Evolutionary conservation across 139 green algal species (phyloP).

Genomic region (Chlorella sp.): DNA sequence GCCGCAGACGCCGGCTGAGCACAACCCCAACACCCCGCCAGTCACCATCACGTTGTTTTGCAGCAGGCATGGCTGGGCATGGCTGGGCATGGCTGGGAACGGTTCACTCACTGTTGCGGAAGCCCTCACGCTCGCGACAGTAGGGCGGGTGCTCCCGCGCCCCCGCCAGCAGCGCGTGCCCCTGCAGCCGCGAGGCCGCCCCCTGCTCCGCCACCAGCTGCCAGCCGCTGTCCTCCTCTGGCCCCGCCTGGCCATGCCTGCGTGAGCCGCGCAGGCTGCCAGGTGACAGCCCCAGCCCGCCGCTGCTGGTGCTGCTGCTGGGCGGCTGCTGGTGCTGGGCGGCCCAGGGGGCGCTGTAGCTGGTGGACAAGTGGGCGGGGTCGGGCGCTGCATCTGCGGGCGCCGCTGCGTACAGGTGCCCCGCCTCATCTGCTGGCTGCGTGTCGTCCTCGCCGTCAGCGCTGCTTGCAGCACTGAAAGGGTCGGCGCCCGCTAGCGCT

Average conservation of each 20-base stretch:
- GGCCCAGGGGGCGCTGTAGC: slow-evolving; percentile 12
- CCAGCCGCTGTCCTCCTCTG: slow-evolving; percentile 12
- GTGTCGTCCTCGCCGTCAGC: too few species aligned
- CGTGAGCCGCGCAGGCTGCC: not conserved
- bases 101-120: slow-evolving; percentile 27
- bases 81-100: too few species aligned
- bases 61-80: too few species aligned
- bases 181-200: slow-evolving; percentile 19
- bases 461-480: too few species aligned
- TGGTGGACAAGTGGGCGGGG: slow-evolving; percentile 20
- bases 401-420: not conserved
- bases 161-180: slow-evolving; percentile 18
- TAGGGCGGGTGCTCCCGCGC: not conserved
- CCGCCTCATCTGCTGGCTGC: not conserved
- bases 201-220: slow-evolving; percentile 37
- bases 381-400: not conserved
- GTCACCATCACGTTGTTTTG: too few species aligned
- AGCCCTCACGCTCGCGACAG: slow-evolving; percentile 33
- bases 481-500: too few species aligned
- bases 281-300: not conserved
- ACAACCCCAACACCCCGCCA: too few species aligned
- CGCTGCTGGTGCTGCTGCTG: not conserved
- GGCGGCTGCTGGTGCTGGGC: not conserved
- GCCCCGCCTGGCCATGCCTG: not conserved
- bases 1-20: too few species aligned